These are phyloP conservation scores for Zasmidium citrigriseum DNA, from an alignment of 2,329 filamentous ascomycete species.

Conservation along the genomic window DNA sequence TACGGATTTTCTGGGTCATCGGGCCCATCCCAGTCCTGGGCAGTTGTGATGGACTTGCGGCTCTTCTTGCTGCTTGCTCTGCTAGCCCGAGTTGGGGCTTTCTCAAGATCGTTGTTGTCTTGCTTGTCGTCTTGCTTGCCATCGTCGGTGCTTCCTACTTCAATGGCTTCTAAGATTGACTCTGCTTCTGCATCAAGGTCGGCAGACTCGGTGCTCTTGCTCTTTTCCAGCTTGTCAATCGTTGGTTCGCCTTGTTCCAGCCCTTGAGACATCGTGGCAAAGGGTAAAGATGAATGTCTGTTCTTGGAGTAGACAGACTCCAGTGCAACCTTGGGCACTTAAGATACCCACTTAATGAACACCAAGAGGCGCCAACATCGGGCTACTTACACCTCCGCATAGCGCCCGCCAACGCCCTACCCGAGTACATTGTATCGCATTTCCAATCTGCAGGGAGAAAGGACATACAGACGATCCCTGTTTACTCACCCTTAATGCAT, in stretches of 20 bases:
- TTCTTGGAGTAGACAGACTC: background rate
- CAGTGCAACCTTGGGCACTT: background rate
- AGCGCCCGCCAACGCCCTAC: background rate
- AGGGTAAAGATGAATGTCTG: background rate
- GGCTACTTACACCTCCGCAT: background rate
- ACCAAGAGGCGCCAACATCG: background rate
- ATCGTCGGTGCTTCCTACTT: slow-evolving; percentile 16
- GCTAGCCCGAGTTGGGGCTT: slow-evolving; percentile 4
- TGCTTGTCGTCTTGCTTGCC: background rate
- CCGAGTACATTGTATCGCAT: background rate
- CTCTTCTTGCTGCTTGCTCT: slow-evolving; percentile 1
- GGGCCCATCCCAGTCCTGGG: slow-evolving; percentile 29
- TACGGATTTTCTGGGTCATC: slow-evolving; percentile 27
- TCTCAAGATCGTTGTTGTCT: slow-evolving; percentile 27
- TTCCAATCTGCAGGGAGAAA: background rate
- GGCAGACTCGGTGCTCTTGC: background rate
- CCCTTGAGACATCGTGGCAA: background rate
- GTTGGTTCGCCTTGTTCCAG: background rate
- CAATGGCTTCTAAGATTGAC: slow-evolving; percentile 16
- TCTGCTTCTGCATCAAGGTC: slow-evolving; percentile 8
- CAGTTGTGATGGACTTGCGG: slow-evolving; percentile 13
- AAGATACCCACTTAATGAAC: background rate
- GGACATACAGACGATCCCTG: no score
- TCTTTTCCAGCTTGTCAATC: background rate
- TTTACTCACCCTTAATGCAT: no score